phyloP scores from a whole-genome alignment of 129 eudicot species.

The Deinandra increscens region DNA sequence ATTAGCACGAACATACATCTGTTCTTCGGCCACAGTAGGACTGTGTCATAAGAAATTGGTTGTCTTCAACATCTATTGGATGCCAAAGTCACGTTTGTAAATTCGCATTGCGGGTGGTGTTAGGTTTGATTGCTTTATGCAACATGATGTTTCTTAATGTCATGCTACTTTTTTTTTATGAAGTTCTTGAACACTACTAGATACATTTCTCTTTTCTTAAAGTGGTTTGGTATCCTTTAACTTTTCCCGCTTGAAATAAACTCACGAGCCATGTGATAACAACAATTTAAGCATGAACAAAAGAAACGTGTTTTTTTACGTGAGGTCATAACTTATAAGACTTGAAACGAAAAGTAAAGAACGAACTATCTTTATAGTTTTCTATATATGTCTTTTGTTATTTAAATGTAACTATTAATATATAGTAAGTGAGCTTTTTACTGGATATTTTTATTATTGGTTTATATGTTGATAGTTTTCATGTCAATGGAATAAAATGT shows the following conservation, averaged over 20 bases:
- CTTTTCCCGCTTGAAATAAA: constrained; percentile 1
- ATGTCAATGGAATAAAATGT: too few species aligned
- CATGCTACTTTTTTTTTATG: neutral
- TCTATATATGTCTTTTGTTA: neutral
- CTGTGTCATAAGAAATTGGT: too few species aligned
- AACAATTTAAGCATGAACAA: constrained; percentile 2
- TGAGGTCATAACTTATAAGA: neutral
- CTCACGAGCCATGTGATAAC: constrained; percentile 9
- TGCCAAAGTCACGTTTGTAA: too few species aligned
- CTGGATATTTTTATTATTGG: too few species aligned
- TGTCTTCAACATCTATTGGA: too few species aligned
- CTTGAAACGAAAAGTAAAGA: neutral
- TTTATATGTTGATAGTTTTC: too few species aligned
- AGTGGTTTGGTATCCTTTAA: constrained; percentile 8
- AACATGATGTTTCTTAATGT: neutral
- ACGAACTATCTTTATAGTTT: neutral
- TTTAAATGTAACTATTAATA: neutral
- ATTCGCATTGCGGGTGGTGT: too few species aligned
- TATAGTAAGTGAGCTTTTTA: too few species aligned
- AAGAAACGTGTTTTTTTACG: neutral
- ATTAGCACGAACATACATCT: too few species aligned
- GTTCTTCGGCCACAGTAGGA: too few species aligned
- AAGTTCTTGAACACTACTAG: constrained; percentile 12
- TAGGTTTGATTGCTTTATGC: constrained; percentile 2
- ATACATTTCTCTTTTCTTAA: constrained; percentile 2